These are phyloP conservation scores for Termitomyces sp. DNA, from an alignment of 1,284 basidiomycete genomes.

Conservation along the genomic window DNA sequence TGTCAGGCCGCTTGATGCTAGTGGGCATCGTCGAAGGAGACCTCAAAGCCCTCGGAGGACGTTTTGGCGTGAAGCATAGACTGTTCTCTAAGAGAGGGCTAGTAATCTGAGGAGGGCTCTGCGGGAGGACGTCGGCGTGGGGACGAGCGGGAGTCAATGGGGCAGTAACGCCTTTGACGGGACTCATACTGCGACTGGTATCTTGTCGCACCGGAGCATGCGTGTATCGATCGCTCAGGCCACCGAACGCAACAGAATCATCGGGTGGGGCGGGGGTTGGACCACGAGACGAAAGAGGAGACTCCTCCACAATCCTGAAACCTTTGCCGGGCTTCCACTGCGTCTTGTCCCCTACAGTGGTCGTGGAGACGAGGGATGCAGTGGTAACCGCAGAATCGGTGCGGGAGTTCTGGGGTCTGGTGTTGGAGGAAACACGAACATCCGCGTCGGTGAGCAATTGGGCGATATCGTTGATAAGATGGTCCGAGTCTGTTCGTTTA, in stretches of 20 bases:
- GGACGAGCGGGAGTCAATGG: neutral
- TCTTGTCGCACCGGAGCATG: constrained; percentile 9
- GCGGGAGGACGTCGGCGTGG: constrained; percentile 25
- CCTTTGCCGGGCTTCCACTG: constrained; percentile 21
- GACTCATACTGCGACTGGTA: constrained; percentile 13
- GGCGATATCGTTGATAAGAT: constrained; percentile 14
- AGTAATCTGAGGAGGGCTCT: constrained; percentile 31
- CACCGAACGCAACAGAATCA: constrained; percentile 2
- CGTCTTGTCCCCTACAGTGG: constrained; percentile 10
- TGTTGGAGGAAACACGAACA: neutral
- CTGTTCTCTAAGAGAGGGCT: constrained; percentile 31
- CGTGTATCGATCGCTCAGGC: constrained; percentile 16
- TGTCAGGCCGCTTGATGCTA: neutral
- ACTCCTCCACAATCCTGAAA: constrained; percentile 26
- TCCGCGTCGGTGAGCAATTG: neutral
- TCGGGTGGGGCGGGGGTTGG: constrained; percentile 11
- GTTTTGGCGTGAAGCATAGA: constrained; percentile 29
- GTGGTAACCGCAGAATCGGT: constrained; percentile 10
- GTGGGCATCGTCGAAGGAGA: neutral
- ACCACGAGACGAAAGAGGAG: constrained; percentile 17
- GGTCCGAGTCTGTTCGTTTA: constrained; percentile 19
- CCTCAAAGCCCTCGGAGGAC: neutral
- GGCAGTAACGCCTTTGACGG: constrained; percentile 7
- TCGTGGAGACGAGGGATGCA: constrained; percentile 5
- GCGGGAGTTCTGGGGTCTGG: constrained; percentile 4